Percentiles rank a stretch among this genome's conserved stretches.
phyloP scores from a whole-genome alignment of 1,284 basidiomycete species.

The Golubevia sp. region DNA sequence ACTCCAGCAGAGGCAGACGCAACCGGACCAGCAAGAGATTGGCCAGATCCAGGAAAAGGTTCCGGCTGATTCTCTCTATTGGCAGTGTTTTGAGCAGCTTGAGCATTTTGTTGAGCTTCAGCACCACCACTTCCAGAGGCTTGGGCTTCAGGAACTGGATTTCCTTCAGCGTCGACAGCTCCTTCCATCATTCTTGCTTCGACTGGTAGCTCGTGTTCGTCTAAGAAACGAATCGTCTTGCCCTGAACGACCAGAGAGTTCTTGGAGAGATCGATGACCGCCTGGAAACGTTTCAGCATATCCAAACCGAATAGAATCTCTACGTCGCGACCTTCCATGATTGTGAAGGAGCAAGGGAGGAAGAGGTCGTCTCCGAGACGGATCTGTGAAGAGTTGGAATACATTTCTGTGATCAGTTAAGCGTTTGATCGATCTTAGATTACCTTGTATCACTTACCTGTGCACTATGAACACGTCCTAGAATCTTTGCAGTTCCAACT shows the following conservation, averaged over 20 bases:
- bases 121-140: no score
- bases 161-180: background rate
- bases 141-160: background rate
- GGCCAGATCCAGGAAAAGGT: constrained; percentile 55
- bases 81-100: no score
- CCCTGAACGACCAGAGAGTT: constrained; percentile 85
- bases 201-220: constrained; percentile 92
- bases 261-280: constrained; percentile 88
- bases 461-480: constrained; percentile 90
- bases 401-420: background rate
- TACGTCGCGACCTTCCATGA: constrained; percentile 91
- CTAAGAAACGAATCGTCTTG: constrained; percentile 81
- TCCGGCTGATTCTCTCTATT: constrained; percentile 3
- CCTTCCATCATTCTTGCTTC: constrained; percentile 67
- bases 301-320: constrained; percentile 94
- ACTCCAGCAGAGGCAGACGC: background rate
- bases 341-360: constrained; percentile 89
- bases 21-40: constrained; percentile 21
- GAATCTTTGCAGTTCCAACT: constrained; percentile 91
- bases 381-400: constrained; percentile 63
- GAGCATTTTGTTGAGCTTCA: no score
- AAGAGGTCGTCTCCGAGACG: constrained; percentile 77
- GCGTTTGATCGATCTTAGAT: background rate
- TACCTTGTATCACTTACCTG: constrained; percentile 64
- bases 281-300: constrained; percentile 97